Base-by-base conservation (phyloP, 1,284 basidiomycete genomes). In the Phellopilus nigrolimitatus region DNA sequence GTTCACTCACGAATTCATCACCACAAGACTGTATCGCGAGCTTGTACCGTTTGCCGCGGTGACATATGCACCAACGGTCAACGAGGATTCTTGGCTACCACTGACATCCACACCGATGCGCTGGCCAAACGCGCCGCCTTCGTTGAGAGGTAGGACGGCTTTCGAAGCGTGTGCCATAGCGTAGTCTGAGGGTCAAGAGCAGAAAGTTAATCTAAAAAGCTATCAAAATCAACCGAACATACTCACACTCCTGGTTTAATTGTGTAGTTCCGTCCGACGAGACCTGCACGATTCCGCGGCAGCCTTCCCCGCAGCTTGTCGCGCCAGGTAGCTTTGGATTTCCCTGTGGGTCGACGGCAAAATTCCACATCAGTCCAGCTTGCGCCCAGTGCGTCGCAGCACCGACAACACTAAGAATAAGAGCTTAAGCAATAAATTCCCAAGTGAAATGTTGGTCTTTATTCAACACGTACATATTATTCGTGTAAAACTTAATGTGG, bases 81-180 rank as follows among this genome's bases (percentile, higher is more conserved):
- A 70, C 0, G 76, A 79, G 79, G 78, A 83, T 57, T 65, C 69
- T 22, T 77, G 66, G 8, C 56, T 65, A 1, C 86, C 84, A 12
- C 72, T 72, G 2, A 87, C 75, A 27, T 71, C 72, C 7, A 81
- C 78, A 2, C 75, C 78, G 47, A 88, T 80, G 12, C 86, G 74
- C 59, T 82, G 70, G 6, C 79, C 86, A 57, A 72, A 85, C 0
- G 84, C 80, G 0, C 85, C 84, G 2, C 77, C 79, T 0, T 61
- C 59, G 47, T 88, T 84, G 47, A 78, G 76, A 0, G 86, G 86
- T 13, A 83, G 67, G 56, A 84, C 75, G 0, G 84, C 86, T 60
- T 85, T 85, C 24, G 81, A 82, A 0, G 80, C 80, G 51, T 88
- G 84, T 1, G 82, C 84, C 76, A 88, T 82, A 0, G 80, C 66